Evolutionary conservation across 176 grass and related monocot species (phyloP).

Genomic region (Calamus simplicifolius): DNA sequence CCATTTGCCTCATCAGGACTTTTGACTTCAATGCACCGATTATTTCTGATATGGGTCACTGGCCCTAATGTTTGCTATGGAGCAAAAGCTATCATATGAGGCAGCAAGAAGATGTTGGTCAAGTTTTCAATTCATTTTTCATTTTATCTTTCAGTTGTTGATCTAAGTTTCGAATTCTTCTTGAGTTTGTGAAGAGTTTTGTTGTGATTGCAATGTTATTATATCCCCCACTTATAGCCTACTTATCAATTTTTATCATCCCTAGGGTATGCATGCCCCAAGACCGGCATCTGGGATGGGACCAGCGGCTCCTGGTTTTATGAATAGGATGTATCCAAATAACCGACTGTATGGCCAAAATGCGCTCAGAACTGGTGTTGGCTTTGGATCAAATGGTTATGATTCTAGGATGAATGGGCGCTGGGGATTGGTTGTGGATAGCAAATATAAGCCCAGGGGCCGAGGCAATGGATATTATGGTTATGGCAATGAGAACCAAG

Average conservation of each 20-base stretch:
- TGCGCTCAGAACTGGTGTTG: conserved; percentile 50
- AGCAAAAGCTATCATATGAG: no score
- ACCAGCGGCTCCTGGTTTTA: conserved; percentile 35
- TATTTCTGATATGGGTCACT: no score
- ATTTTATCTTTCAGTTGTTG: no score
- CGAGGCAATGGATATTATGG: conserved; percentile 48
- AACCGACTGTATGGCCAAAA: conserved; percentile 46
- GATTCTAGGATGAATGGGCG: conserved; percentile 59
- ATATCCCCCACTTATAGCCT: no score
- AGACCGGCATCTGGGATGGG: conserved; percentile 61
- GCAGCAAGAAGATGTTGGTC: no score
- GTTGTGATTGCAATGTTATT: no score
- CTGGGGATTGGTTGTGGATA: conserved; percentile 43
- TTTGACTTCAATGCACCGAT: no score
- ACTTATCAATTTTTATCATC: conserved; percentile 1
- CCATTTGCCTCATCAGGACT: no score
- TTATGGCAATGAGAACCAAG: conserved; percentile 67
- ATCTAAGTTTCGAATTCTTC: no score
- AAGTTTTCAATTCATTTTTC: no score
- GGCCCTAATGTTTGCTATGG: no score
- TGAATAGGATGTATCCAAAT: conserved; percentile 63
- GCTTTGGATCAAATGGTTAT: conserved; percentile 68
- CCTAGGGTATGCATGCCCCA: conserved; percentile 58
- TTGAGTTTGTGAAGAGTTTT: no score
- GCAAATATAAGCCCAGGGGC: conserved; percentile 68